phyloP scores from a whole-genome alignment of 345 rosid species.

The Draba incana region DNA sequence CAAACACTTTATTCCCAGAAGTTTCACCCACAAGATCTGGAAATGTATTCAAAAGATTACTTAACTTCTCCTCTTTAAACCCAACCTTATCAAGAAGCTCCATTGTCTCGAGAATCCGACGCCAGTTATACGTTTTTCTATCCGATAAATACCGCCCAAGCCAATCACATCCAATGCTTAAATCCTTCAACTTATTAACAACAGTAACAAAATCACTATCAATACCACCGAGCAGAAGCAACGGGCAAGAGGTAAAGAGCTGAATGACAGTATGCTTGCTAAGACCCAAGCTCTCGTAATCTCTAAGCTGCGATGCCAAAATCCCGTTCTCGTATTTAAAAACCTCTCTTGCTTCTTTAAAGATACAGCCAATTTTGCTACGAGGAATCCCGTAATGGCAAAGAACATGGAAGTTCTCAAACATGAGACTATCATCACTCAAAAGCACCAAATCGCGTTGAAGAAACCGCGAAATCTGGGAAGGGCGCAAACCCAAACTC shows the following conservation, averaged over 20 bases:
- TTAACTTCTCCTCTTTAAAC: constrained; percentile 51
- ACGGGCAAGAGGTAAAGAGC: constrained; percentile 56
- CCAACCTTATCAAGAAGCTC: constrained; percentile 63
- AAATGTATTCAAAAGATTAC: constrained; percentile 48
- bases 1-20: constrained; percentile 61
- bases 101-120: constrained; percentile 53
- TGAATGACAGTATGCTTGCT: constrained; percentile 47
- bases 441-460: constrained; percentile 55
- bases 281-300: constrained; percentile 67
- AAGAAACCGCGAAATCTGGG: constrained; percentile 51
- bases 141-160: constrained; percentile 51
- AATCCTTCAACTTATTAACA: constrained; percentile 51
- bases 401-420: constrained; percentile 67
- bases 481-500: constrained; percentile 69
- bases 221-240: constrained; percentile 55
- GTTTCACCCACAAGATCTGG: constrained; percentile 61
- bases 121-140: constrained; percentile 62
- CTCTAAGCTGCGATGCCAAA: constrained; percentile 54
- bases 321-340: constrained; percentile 55
- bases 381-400: constrained; percentile 64
- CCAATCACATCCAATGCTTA: constrained; percentile 54
- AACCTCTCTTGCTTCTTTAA: constrained; percentile 58
- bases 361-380: constrained; percentile 62
- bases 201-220: constrained; percentile 54
- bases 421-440: constrained; percentile 63